A percentile compares a stretch with the other conserved stretches of the same genome.
Evolutionary conservation across 371 early-diverging fungal species (phyloP).

Genomic region (Apophysomyces sp.): DNA sequence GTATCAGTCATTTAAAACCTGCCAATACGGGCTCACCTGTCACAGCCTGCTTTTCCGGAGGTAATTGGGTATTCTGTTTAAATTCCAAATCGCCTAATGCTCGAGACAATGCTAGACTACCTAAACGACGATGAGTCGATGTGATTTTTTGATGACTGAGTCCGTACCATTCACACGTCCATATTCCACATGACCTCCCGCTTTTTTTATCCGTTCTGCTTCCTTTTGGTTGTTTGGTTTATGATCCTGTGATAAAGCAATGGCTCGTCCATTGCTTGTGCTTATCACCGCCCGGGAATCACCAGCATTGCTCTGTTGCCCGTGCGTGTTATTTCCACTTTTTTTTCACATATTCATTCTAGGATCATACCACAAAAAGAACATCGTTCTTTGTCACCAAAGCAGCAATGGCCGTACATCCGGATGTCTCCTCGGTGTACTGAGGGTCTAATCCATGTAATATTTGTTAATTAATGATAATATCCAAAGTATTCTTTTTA

Average conservation of each 20-base stretch:
- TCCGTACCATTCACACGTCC: constrained; percentile 91
- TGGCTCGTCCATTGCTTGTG: constrained; percentile 62
- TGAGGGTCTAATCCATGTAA: constrained; percentile 57
- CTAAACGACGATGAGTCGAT: constrained; percentile 33
- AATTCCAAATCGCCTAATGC: constrained; percentile 98
- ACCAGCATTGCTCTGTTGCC: constrained; percentile 83
- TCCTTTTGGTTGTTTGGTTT: constrained; percentile 87
- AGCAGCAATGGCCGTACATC: constrained; percentile 93
- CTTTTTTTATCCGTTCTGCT: constrained; percentile 75
- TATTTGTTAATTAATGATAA: neutral
- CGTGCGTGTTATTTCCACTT: neutral
- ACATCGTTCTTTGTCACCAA: constrained; percentile 69
- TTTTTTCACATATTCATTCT: neutral
- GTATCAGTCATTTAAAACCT: neutral
- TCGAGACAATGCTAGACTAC: constrained; percentile 91
- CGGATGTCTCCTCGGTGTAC: constrained; percentile 75
- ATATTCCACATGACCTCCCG: constrained; percentile 95
- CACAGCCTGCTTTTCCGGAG: constrained; percentile 88
- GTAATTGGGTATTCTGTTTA: constrained; percentile 71
- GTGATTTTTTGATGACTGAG: no score
- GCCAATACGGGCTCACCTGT: constrained; percentile 51
- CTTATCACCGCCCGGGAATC: constrained; percentile 92
- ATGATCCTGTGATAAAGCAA: constrained; percentile 89
- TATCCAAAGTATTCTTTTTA: constrained; percentile 22
- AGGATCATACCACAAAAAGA: constrained; percentile 43